These are phyloP conservation scores for Calonectria crousiana DNA, from an alignment of 2,329 filamentous ascomycete genomes.

Conservation along the genomic window DNA sequence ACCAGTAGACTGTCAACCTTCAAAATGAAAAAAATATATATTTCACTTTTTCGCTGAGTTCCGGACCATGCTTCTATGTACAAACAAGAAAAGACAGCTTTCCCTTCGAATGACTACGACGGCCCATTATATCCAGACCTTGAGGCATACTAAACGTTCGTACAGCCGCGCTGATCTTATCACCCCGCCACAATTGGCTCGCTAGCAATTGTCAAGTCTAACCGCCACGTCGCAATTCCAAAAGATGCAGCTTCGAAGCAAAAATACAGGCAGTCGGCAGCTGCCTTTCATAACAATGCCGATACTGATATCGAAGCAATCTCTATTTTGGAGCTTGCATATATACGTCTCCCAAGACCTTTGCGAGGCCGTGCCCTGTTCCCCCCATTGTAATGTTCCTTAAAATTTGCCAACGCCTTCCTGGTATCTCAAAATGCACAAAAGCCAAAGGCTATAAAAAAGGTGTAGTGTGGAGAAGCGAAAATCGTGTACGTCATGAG, in stretches of 20 bases:
- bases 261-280: slow-evolving; percentile 35
- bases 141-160: slow-evolving; percentile 21
- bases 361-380: slow-evolving; percentile 30
- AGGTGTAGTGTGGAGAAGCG: slow-evolving; percentile 37
- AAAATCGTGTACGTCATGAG: slow-evolving; percentile 51
- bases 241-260: slow-evolving; percentile 34
- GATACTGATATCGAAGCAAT: slow-evolving; percentile 33
- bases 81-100: slow-evolving; percentile 29
- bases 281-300: slow-evolving; percentile 37
- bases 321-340: slow-evolving; percentile 25
- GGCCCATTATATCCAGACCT: slow-evolving; percentile 41
- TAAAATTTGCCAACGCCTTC: slow-evolving; percentile 51
- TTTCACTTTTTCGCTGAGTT: slow-evolving; percentile 26
- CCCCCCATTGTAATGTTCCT: slow-evolving; percentile 38
- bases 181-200: slow-evolving; percentile 10
- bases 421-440: slow-evolving; percentile 55
- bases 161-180: slow-evolving; percentile 13
- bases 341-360: slow-evolving; percentile 35
- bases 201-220: slow-evolving; percentile 14
- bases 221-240: slow-evolving; percentile 33
- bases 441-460: slow-evolving; percentile 40
- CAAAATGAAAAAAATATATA: slow-evolving; percentile 3
- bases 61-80: slow-evolving; percentile 39
- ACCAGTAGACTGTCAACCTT: not conserved
- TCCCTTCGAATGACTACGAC: slow-evolving; percentile 30